phyloP scores from a whole-genome alignment of 73 alveolate species.

The Paraurostyla sp. region DNA sequence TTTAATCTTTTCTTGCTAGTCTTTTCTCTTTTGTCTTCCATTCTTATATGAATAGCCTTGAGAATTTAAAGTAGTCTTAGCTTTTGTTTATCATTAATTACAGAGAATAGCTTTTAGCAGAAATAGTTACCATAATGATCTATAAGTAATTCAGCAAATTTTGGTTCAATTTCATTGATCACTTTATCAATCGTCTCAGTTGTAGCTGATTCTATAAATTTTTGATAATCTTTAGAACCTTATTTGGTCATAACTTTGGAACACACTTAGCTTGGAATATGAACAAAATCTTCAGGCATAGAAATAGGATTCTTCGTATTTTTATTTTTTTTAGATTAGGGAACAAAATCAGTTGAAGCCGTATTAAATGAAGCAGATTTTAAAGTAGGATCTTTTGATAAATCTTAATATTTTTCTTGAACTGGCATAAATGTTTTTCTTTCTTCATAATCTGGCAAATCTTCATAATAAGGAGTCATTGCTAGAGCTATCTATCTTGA shows the following conservation, averaged over 20 bases:
- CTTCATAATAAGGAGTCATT: too few species aligned
- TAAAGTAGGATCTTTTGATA: too few species aligned
- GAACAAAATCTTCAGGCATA: too few species aligned
- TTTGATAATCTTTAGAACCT: slow-evolving; percentile 48
- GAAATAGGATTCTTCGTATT: too few species aligned
- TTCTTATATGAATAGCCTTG: background rate
- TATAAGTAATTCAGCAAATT: slow-evolving; percentile 23
- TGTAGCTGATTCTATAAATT: slow-evolving; percentile 2
- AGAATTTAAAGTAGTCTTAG: slow-evolving; percentile 5
- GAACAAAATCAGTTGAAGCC: too few species aligned
- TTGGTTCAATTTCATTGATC: slow-evolving; percentile 1
- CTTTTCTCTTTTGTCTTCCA: slow-evolving; percentile 33
- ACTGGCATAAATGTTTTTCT: too few species aligned
- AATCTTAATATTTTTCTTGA: too few species aligned
- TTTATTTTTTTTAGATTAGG: too few species aligned
- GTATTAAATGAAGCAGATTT: too few species aligned
- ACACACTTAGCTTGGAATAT: background rate
- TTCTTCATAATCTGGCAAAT: too few species aligned
- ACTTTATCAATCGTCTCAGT: slow-evolving; percentile 11
- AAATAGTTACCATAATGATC: slow-evolving; percentile 54
- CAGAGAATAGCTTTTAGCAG: slow-evolving; percentile 25
- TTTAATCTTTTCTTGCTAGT: slow-evolving; percentile 44
- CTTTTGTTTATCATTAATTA: background rate
- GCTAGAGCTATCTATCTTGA: too few species aligned
- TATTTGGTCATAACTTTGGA: slow-evolving; percentile 7